These are phyloP conservation scores for Rauvolfia tetraphylla DNA, from an alignment of 257 asterid genomes.

Conservation along the genomic window DNA sequence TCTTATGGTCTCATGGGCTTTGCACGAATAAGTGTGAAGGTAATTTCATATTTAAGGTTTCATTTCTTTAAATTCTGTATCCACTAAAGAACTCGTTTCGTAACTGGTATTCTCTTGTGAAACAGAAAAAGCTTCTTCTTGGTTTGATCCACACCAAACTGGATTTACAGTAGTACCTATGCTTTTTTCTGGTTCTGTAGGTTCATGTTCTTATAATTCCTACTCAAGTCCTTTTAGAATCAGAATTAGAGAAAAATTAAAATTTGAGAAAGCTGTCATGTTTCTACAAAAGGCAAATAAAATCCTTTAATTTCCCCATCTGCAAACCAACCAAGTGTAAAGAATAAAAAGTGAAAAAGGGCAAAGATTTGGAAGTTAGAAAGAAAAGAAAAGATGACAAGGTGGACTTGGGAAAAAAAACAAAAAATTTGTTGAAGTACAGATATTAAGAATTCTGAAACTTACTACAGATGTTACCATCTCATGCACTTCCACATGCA, in stretches of 20 bases:
- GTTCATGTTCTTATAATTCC: not conserved
- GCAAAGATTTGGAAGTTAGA: not conserved
- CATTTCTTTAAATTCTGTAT: not conserved
- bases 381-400: not conserved
- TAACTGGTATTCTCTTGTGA: not conserved
- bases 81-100: not conserved
- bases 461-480: not conserved
- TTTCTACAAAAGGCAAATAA: not conserved
- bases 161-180: not conserved
- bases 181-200: not conserved
- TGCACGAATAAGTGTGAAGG: conserved; percentile 90
- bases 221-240: not conserved
- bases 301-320: not conserved
- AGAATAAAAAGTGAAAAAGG: not conserved
- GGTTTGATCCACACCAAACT: not conserved
- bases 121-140: not conserved
- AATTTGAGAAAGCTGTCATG: not conserved
- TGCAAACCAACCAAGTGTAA: not conserved
- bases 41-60: conserved; percentile 21
- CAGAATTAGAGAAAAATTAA: not conserved
- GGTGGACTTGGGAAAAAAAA: not conserved
- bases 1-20: conserved; percentile 95
- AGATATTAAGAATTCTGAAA: not conserved
- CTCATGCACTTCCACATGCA: conserved; percentile 21
- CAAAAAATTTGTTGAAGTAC: not conserved